Conservation (phyloP, 176 grass and related monocot genomes). For the Leersia perrieri region DNA sequence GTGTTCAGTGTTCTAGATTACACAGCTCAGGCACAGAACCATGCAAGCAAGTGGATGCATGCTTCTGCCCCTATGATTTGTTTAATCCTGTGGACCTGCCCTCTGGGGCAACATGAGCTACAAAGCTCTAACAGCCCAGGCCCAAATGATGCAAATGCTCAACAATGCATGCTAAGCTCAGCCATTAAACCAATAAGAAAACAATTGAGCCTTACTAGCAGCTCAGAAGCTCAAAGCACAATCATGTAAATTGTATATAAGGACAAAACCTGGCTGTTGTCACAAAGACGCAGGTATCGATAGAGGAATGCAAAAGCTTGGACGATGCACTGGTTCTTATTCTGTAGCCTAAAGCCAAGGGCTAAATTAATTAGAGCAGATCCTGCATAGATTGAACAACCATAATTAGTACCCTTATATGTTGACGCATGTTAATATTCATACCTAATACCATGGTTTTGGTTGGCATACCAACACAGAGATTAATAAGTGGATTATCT, state of each 20-base stretch:
- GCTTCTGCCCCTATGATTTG: too few species aligned
- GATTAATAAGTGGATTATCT: conserved; percentile 79
- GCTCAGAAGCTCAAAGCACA: not conserved
- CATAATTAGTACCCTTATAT: not conserved
- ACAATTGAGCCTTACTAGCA: not conserved
- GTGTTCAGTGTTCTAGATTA: not conserved
- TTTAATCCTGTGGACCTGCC: not conserved
- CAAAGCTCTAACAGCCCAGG: not conserved
- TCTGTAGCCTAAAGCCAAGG: conserved; percentile 90
- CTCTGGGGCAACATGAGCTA: not conserved
- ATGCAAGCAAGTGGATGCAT: not conserved
- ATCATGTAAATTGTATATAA: not conserved
- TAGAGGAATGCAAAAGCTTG: conserved; percentile 91
- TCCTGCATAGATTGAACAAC: conserved; percentile 48
- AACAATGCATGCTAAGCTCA: not conserved
- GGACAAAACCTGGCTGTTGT: conserved; percentile 63
- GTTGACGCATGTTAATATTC: not conserved
- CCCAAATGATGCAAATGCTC: not conserved
- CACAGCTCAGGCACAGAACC: not conserved
- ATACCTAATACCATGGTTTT: not conserved
- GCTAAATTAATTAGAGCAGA: conserved; percentile 82
- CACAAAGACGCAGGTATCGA: conserved; percentile 61
- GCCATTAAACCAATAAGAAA: not conserved
- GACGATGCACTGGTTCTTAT: conserved; percentile 86
- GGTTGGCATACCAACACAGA: conserved; percentile 71